Evolutionary conservation across 768 basidiomycete species (phyloP).

Genomic region (Xanthoconium purpureum): DNA sequence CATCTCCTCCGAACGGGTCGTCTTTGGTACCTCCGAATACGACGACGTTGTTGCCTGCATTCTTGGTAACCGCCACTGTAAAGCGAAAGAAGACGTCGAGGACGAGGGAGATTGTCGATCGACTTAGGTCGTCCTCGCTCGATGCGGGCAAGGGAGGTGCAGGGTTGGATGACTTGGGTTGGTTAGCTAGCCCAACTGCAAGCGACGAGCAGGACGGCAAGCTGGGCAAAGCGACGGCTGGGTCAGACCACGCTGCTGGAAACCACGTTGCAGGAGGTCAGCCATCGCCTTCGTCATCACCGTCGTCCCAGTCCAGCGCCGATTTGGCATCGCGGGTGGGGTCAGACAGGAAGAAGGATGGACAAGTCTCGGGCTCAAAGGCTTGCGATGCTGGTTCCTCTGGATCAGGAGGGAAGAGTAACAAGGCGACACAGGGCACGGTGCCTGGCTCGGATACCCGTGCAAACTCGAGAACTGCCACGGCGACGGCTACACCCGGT

Average conservation of each 20-base stretch:
- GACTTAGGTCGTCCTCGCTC: constrained; percentile 25
- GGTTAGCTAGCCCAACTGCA: constrained; percentile 10
- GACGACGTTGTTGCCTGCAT: constrained; percentile 23
- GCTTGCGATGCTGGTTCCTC: background rate
- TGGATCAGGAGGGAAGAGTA: background rate
- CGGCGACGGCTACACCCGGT: background rate
- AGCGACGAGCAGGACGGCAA: constrained; percentile 6
- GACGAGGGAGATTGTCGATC: constrained; percentile 31
- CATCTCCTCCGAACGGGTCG: background rate
- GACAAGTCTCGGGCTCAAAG: background rate
- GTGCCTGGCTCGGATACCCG: background rate
- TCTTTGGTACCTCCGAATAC: constrained; percentile 3
- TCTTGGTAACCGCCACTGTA: constrained; percentile 16
- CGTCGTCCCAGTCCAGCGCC: background rate
- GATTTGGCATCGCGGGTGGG: background rate
- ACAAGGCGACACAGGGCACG: background rate
- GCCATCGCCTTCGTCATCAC: background rate
- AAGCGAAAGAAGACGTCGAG: constrained; percentile 27
- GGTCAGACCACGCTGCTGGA: constrained; percentile 5
- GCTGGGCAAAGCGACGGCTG: background rate
- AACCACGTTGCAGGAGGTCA: background rate
- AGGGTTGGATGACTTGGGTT: constrained; percentile 9
- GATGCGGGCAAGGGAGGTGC: constrained; percentile 18
- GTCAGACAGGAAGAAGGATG: background rate
- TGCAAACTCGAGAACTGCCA: background rate